These are phyloP conservation scores for Colletotrichum australisinense DNA, from an alignment of 2,329 filamentous ascomycete genomes.

Conservation along the genomic window DNA sequence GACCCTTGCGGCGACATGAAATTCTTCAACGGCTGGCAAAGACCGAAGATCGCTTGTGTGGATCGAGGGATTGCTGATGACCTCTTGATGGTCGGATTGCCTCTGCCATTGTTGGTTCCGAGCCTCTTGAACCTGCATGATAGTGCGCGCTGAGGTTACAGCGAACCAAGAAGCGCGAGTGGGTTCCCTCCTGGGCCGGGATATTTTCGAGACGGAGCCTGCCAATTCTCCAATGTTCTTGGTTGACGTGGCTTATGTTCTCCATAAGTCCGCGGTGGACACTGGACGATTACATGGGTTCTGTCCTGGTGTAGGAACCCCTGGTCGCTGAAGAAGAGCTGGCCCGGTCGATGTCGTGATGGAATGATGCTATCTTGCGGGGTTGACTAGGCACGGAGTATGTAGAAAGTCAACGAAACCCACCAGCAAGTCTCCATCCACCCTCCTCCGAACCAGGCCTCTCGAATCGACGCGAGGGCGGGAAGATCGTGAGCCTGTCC, in stretches of 20 bases:
- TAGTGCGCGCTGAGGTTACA: conserved; percentile 26
- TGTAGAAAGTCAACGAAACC: not conserved
- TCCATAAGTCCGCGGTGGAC: conserved; percentile 14
- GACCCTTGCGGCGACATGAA: conserved; percentile 27
- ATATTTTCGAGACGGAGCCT: conserved; percentile 30
- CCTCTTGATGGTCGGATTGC: conserved; percentile 15
- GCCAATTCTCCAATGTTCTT: conserved; percentile 16
- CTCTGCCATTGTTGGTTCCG: conserved; percentile 32
- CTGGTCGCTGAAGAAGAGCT: conserved; percentile 33
- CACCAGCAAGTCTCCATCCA: conserved; percentile 19
- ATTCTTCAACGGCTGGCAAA: conserved; percentile 34
- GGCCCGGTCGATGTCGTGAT: conserved; percentile 34
- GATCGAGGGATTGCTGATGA: conserved; percentile 29
- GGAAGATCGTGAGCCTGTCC: conserved; percentile 33
- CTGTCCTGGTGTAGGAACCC: not conserved
- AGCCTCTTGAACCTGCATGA: conserved; percentile 30
- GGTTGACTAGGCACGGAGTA: conserved; percentile 26
- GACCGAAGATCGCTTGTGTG: conserved; percentile 31
- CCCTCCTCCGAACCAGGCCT: conserved; percentile 16
- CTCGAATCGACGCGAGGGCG: conserved; percentile 33
- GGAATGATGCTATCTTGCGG: conserved; percentile 32
- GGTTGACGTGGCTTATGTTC: conserved; percentile 7
- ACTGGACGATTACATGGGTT: conserved; percentile 4
- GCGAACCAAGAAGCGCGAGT: conserved; percentile 10
- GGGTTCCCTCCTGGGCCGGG: conserved; percentile 20